A percentile compares a stretch with the other conserved stretches of the same genome.
Conservation (phyloP, 179 eudicot genomes). For the Silene coronaria region DNA sequence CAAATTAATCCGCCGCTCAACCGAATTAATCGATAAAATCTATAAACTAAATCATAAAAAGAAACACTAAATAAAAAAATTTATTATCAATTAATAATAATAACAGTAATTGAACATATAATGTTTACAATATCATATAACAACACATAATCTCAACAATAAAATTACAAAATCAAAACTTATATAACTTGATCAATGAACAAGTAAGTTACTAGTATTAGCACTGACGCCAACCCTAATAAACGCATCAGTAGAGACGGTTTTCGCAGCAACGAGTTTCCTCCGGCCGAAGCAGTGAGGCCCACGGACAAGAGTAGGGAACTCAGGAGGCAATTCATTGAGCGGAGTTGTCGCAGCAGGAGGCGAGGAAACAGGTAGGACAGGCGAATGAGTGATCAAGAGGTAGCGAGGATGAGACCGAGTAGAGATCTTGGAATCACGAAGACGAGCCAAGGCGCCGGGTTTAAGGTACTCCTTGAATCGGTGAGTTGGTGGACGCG, state of each 20-base stretch:
- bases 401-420: slow-evolving; percentile 16
- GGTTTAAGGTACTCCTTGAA: slow-evolving; percentile 38
- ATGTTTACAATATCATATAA: neutral
- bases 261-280: slow-evolving; percentile 33
- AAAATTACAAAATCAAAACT: neutral
- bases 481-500: slow-evolving; percentile 4
- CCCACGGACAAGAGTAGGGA: slow-evolving; percentile 21
- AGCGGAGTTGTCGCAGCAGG: neutral
- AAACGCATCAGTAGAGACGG: neutral
- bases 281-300: slow-evolving; percentile 32
- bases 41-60: neutral
- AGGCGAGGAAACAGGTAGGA: slow-evolving; percentile 3
- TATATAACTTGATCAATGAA: slow-evolving; percentile 26
- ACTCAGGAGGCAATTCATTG: slow-evolving; percentile 21
- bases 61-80: neutral
- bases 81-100: neutral
- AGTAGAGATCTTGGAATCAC: slow-evolving; percentile 33
- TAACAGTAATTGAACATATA: neutral
- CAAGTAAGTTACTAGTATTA: slow-evolving; percentile 23
- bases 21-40: neutral
- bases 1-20: neutral
- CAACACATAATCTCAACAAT: slow-evolving; percentile 3
- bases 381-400: slow-evolving; percentile 5
- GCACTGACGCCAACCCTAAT: neutral
- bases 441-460: slow-evolving; percentile 31